These are phyloP conservation scores for Neonectria magnoliae DNA, from an alignment of 2,329 filamentous ascomycete species.

Conservation along the genomic window DNA sequence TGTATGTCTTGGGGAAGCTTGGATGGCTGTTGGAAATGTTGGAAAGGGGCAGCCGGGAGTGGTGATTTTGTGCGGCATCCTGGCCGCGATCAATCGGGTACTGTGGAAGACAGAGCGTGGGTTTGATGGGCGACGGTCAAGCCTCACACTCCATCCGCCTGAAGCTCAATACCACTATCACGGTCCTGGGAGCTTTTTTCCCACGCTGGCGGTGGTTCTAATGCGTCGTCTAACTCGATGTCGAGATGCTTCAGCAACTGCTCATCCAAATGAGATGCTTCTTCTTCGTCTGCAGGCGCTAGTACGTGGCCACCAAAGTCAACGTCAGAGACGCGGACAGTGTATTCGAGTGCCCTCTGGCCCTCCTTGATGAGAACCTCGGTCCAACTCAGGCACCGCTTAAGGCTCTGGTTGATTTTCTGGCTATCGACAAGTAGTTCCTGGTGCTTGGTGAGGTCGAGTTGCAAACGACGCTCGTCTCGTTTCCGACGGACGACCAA, in stretches of 20 bases:
- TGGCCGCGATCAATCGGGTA: conserved; percentile 18
- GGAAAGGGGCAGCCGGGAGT: conserved; percentile 20
- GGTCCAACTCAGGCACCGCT: conserved; percentile 87
- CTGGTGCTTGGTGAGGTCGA: conserved; percentile 89
- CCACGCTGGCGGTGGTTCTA: conserved; percentile 42
- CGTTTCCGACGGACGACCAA: conserved; percentile 63
- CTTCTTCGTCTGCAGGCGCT: conserved; percentile 71
- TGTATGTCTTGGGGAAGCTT: conserved; percentile 21
- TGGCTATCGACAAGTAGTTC: conserved; percentile 90
- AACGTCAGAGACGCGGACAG: conserved; percentile 81
- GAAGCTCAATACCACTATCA: conserved; percentile 64
- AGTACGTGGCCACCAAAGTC: conserved; percentile 84
- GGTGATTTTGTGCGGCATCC: conserved; percentile 27
- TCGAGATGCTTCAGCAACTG: conserved; percentile 24
- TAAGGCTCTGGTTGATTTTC: conserved; percentile 94
- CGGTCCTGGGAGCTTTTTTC: conserved; percentile 57
- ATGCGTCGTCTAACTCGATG: conserved; percentile 28
- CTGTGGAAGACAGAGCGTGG: neutral
- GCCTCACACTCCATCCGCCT: conserved; percentile 50
- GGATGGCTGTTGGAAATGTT: conserved; percentile 25
- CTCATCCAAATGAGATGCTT: conserved; percentile 39
- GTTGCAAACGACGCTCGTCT: conserved; percentile 84
- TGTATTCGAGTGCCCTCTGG: conserved; percentile 85
- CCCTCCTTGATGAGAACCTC: conserved; percentile 91
- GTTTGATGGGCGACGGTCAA: neutral